Evolutionary conservation across 164 flowering plant species (phyloP).

Genomic region (Stephania cephalantha): DNA sequence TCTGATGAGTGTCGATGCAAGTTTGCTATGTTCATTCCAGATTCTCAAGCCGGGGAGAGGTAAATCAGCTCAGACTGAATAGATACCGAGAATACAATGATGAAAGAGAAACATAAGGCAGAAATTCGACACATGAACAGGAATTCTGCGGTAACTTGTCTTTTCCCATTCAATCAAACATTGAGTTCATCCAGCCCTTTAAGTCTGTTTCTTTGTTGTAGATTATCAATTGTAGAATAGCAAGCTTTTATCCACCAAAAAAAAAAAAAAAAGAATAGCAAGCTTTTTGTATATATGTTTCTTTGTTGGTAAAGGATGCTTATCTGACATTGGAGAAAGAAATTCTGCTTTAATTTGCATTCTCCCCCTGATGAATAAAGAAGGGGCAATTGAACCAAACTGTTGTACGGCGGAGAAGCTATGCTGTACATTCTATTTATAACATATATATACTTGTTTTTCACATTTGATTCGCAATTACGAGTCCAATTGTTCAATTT

Average conservation of each 20-base stretch:
- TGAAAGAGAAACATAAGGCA: not conserved
- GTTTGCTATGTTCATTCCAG: constrained; percentile 10
- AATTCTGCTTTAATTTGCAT: not conserved
- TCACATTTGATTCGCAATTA: not conserved
- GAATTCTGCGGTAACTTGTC: not conserved
- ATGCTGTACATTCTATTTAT: too few species aligned
- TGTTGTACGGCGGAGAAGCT: not conserved
- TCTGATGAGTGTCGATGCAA: constrained; percentile 12
- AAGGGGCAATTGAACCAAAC: not conserved
- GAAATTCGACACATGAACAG: not conserved
- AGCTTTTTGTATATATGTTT: too few species aligned
- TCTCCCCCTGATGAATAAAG: not conserved
- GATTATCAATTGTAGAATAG: not conserved
- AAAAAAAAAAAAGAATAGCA: too few species aligned
- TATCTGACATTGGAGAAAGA: not conserved
- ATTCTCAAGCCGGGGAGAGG: constrained; percentile 10
- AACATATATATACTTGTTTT: not conserved
- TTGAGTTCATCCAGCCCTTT: not conserved
- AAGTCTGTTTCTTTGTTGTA: not conserved
- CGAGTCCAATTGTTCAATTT: not conserved
- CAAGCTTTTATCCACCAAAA: not conserved
- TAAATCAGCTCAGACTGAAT: constrained; percentile 7
- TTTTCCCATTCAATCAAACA: not conserved
- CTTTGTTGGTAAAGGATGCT: not conserved
- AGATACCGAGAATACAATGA: not conserved